Conservation (phyloP, 2,329 filamentous ascomycete genomes). For the Fusarium equiseti region DNA sequence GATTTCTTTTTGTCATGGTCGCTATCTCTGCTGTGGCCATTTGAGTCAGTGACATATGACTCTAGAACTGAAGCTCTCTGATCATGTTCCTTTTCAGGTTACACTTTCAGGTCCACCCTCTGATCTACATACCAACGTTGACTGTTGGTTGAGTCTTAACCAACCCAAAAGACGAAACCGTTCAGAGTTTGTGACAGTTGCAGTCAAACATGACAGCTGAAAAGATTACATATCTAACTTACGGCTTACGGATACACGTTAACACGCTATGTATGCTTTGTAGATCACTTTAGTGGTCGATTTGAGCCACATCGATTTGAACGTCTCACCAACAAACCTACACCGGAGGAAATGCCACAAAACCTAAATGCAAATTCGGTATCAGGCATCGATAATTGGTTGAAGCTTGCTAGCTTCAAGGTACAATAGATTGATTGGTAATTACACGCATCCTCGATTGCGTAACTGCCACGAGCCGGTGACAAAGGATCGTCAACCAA, state of each 20-base stretch:
- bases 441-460: constrained; percentile 9
- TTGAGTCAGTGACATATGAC: background rate
- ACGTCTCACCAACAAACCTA: constrained; percentile 26
- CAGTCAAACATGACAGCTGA: background rate
- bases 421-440: background rate
- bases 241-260: background rate
- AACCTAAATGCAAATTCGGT: background rate
- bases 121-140: constrained; percentile 34
- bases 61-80: background rate
- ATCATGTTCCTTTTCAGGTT: constrained; percentile 8
- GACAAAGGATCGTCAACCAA: constrained; percentile 14
- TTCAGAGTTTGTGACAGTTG: constrained; percentile 19
- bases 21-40: background rate
- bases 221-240: background rate
- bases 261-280: constrained; percentile 3
- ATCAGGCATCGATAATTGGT: background rate
- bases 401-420: background rate
- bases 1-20: background rate
- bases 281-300: constrained; percentile 4
- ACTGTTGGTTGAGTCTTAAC: background rate
- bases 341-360: constrained; percentile 24
- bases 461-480: constrained; percentile 6
- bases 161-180: constrained; percentile 3
- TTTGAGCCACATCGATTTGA: constrained; percentile 19
- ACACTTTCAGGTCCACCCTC: constrained; percentile 14